Conservation (phyloP, 2,329 filamentous ascomycete genomes). For the Alternaria hordeiaustralica region DNA sequence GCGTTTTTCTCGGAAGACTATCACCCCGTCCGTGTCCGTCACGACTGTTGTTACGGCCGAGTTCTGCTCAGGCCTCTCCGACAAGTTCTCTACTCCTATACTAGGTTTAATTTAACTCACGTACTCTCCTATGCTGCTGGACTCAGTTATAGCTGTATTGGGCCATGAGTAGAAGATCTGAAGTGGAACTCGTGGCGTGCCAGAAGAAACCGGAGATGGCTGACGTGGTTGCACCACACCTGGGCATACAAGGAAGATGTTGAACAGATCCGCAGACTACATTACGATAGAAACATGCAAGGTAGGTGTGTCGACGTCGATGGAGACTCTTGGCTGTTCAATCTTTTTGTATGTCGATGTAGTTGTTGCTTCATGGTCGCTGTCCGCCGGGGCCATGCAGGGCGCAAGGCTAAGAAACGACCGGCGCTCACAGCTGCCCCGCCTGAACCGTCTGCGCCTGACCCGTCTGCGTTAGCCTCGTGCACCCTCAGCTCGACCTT, state of each 20-base stretch:
- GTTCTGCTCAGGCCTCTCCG: not conserved
- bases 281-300: no score
- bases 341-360: no score
- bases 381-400: not conserved
- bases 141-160: not conserved
- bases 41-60: not conserved
- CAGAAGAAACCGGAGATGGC: not conserved
- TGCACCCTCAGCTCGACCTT: not conserved
- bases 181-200: not conserved
- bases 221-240: not conserved
- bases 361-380: not conserved
- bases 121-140: fast-evolving
- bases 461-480: not conserved
- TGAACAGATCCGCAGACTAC: no score
- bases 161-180: not conserved
- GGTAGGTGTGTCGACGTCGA: no score
- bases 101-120: not conserved
- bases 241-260: no score
- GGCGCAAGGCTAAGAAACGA: not conserved
- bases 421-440: not conserved
- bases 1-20: not conserved
- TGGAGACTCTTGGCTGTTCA: no score
- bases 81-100: not conserved
- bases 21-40: not conserved
- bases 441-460: not conserved